Evolutionary conservation across 2,329 filamentous ascomycete genomes (phyloP).

Genomic region (Magnaporthiopsis poae): DNA sequence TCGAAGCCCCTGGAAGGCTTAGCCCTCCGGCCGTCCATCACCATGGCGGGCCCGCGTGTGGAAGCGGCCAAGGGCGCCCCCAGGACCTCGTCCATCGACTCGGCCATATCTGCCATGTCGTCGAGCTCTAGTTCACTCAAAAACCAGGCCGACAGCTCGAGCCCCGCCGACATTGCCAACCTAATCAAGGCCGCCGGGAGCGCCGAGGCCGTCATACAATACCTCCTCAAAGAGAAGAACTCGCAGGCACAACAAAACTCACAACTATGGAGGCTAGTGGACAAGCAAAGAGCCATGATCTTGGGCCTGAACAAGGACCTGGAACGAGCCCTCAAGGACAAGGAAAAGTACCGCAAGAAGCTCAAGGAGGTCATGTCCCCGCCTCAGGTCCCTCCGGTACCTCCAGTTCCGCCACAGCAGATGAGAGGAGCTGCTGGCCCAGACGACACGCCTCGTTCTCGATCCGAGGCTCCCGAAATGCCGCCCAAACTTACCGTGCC

Average conservation of each 20-base stretch:
- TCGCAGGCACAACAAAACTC: slow-evolving; percentile 79
- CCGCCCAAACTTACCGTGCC: slow-evolving; percentile 24
- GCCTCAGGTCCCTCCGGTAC: slow-evolving; percentile 22
- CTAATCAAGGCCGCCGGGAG: slow-evolving; percentile 79
- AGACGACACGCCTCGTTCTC: neutral
- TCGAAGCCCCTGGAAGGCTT: slow-evolving; percentile 33
- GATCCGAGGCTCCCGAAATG: neutral
- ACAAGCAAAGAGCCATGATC: slow-evolving; percentile 92
- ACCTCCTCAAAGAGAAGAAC: slow-evolving; percentile 83
- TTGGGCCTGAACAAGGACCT: slow-evolving; percentile 88
- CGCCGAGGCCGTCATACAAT: slow-evolving; percentile 77
- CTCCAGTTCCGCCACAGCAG: slow-evolving; percentile 8
- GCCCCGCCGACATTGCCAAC: slow-evolving; percentile 60
- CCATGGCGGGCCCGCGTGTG: slow-evolving; percentile 38
- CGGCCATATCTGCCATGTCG: slow-evolving; percentile 72
- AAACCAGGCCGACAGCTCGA: slow-evolving; percentile 41
- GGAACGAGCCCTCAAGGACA: slow-evolving; percentile 82
- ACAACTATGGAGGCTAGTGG: slow-evolving; percentile 88
- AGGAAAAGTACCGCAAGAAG: slow-evolving; percentile 86
- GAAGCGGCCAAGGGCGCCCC: slow-evolving; percentile 35
- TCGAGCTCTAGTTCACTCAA: slow-evolving; percentile 48
- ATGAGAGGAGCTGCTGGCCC: neutral
- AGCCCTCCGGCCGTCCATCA: slow-evolving; percentile 26
- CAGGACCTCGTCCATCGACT: slow-evolving; percentile 84
- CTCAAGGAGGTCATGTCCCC: slow-evolving; percentile 61